Percentiles rank a stretch among this genome's conserved stretches.
phyloP scores from a whole-genome alignment of 2,329 filamentous ascomycete genomes.

The Davidsoniella virescens region DNA sequence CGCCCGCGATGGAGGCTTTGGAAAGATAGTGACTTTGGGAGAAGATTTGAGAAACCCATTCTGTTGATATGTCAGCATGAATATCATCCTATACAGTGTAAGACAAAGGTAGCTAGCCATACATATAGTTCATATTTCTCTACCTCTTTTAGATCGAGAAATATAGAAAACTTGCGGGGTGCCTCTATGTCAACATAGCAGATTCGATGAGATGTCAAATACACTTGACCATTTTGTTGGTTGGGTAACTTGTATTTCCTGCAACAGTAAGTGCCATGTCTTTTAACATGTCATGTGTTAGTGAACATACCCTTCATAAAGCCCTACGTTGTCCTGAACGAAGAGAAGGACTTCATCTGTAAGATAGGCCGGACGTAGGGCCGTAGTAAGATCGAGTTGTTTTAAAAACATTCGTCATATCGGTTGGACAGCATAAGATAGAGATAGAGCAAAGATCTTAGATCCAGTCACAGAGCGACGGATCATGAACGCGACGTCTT shows the following conservation, averaged over 20 bases:
- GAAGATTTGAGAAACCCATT: slow-evolving; percentile 92
- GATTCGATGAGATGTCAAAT: slow-evolving; percentile 84
- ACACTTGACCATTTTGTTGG: slow-evolving; percentile 90
- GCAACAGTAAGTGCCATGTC: slow-evolving; percentile 13
- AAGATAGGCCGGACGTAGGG: slow-evolving; percentile 78
- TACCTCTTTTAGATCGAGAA: slow-evolving; percentile 77
- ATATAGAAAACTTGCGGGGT: slow-evolving; percentile 68
- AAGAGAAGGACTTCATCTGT: slow-evolving; percentile 90
- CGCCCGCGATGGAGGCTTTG: slow-evolving; percentile 58
- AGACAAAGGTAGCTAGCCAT: slow-evolving; percentile 15
- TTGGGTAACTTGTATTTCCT: slow-evolving; percentile 92
- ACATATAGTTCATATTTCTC: slow-evolving; percentile 84
- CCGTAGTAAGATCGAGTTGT: slow-evolving; percentile 87
- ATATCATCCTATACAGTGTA: neutral
- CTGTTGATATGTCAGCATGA: slow-evolving; percentile 2
- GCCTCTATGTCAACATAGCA: slow-evolving; percentile 89
- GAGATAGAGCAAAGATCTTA: neutral
- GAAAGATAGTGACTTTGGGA: slow-evolving; percentile 75
- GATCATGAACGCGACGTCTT: too few species aligned
- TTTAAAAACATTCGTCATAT: slow-evolving; percentile 82
- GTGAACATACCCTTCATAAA: slow-evolving; percentile 72
- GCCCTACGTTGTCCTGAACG: slow-evolving; percentile 90
- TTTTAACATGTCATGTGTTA: slow-evolving; percentile 6
- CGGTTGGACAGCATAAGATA: slow-evolving; percentile 16
- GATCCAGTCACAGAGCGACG: too few species aligned